Base-by-base conservation (phyloP, 768 basidiomycete species). In the Lanmaoa pseudosensibilis region DNA sequence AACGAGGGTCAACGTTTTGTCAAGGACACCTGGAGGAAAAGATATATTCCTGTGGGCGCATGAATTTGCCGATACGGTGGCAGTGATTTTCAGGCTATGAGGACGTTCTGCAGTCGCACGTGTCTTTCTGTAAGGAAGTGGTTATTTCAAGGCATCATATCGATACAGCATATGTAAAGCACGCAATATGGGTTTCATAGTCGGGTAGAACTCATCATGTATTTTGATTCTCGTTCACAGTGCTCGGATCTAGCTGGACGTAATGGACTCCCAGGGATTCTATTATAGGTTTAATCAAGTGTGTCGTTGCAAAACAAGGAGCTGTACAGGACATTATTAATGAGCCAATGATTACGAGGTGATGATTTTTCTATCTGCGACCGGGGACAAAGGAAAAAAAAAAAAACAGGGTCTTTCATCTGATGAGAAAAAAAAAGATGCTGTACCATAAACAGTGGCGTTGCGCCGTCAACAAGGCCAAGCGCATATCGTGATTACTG, bases 131-230 rank as follows among this genome's bases (percentile, higher is more conserved):
- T 49, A n/a, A 40, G 8, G 33, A 53, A 57, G 18, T 27, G 18
- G 48, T 55, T 68, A 65, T 65, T 64, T 66, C 52, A 21, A 40
- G 48, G 58, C 60, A 66, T 68, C 58, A 19, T 55, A 58, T 56
- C 46, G 57, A 43, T 44, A 66, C 50, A 66, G 50, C 66, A 68
- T 54, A 68, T 66, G 61, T 69, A 68, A 55, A 66, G 30, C 59
- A 59, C 52, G 39, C 67, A 67, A 56, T 27, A 27, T 3, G 39
- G 33, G 44, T 56, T 15, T 30, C 50, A 58, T 60, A 43, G 54
- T 60, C 57, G 57, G 56, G 50, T 61, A 70, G 55, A 54, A n/a
- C n/a, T n/a, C 52, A 34, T 45, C 53, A 44, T 64, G 69, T 66
- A 65, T 64, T 65, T 57, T 46, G 43, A 27, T 47, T 46, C 39